A percentile compares a stretch with the other conserved stretches of the same genome.
These are phyloP conservation scores for Trichoderma asperelloides DNA, from an alignment of 495 filamentous ascomycete genomes.

Conservation along the genomic window DNA sequence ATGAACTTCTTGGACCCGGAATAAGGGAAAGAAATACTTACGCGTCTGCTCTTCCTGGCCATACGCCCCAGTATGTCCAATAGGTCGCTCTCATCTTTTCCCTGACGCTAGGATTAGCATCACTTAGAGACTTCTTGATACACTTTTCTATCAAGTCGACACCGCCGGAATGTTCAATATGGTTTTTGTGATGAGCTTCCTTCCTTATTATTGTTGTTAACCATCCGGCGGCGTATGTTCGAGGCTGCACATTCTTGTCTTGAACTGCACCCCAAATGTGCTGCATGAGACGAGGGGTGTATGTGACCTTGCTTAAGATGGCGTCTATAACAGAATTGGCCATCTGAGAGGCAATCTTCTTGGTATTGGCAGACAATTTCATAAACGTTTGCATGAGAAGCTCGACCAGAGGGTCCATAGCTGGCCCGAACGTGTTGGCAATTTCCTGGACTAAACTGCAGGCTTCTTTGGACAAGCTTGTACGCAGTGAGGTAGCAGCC, in stretches of 20 bases:
- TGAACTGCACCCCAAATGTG: conserved; percentile 70
- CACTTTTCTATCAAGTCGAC: conserved; percentile 77
- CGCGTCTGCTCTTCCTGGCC: conserved; percentile 69
- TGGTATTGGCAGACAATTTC: conserved; percentile 77
- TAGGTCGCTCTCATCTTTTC: conserved; percentile 76
- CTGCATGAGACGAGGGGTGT: conserved; percentile 68
- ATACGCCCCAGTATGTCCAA: conserved; percentile 69
- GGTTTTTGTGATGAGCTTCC: conserved; percentile 64
- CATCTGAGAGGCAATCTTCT: conserved; percentile 78
- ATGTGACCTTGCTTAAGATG: conserved; percentile 69
- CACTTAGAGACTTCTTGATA: conserved; percentile 73
- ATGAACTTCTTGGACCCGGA: conserved; percentile 21
- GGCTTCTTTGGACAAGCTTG: conserved; percentile 77
- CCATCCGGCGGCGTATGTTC: conserved; percentile 74
- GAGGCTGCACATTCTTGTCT: conserved; percentile 85
- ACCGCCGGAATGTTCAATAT: conserved; percentile 75
- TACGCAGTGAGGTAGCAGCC: conserved; percentile 74
- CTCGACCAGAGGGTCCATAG: conserved; percentile 82
- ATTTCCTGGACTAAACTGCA: conserved; percentile 82
- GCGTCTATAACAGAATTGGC: conserved; percentile 67
- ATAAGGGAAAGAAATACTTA: conserved; percentile 30
- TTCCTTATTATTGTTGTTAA: conserved; percentile 70
- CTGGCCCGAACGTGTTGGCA: conserved; percentile 63
- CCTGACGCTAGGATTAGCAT: conserved; percentile 80
- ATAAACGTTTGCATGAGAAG: conserved; percentile 81